phyloP scores from a whole-genome alignment of 176 grass and related monocot genomes.

The Leersia perrieri region DNA sequence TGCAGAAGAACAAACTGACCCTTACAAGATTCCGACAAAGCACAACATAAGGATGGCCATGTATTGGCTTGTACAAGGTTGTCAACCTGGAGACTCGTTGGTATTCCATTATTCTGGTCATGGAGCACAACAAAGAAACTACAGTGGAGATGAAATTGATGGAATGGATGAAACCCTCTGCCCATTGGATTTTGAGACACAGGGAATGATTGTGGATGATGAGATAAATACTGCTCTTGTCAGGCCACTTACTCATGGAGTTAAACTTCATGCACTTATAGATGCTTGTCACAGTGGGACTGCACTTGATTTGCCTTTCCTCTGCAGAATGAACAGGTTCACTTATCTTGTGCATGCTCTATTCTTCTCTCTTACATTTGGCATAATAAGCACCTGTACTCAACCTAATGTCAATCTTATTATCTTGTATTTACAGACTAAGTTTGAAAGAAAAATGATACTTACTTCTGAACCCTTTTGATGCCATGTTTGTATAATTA shows the following conservation, averaged over 20 bases:
- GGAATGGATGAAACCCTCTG: conserved; percentile 92
- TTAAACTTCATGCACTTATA: conserved; percentile 92
- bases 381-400: conserved; percentile 4
- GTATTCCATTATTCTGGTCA: conserved; percentile 98
- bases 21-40: conserved; percentile 84
- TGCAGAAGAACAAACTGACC: conserved; percentile 96
- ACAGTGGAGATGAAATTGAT: conserved; percentile 84
- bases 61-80: conserved; percentile 93
- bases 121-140: conserved; percentile 88
- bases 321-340: conserved; percentile 91
- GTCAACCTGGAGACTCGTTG: conserved; percentile 91
- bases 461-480: not conserved
- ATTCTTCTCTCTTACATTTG: not conserved
- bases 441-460: conserved; percentile 1
- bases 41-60: conserved; percentile 93
- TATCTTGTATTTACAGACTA: not conserved
- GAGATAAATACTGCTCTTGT: conserved; percentile 83
- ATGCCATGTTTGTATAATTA: not conserved
- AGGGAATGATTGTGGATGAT: conserved; percentile 98
- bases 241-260: conserved; percentile 76
- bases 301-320: conserved; percentile 84
- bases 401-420: conserved; percentile 6
- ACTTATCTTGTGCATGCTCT: not conserved
- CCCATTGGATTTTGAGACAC: conserved; percentile 93
- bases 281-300: conserved; percentile 98